phyloP scores from a whole-genome alignment of 768 basidiomycete genomes.

The Leccinum subgranulosum region DNA sequence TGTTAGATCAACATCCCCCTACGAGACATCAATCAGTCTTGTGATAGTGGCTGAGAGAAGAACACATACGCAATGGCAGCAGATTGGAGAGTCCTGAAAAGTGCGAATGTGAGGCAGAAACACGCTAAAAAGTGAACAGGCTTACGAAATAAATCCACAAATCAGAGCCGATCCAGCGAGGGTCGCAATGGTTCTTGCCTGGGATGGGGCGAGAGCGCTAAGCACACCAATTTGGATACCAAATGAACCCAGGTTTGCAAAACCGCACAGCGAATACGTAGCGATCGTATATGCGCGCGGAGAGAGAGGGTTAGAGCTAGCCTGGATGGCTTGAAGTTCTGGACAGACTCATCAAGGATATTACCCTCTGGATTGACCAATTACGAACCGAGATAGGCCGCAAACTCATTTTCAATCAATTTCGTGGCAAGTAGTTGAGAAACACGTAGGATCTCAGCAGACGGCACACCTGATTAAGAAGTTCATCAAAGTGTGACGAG shows the following conservation, averaged over 20 bases:
- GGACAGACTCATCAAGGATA: conserved; percentile 6
- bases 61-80: conserved; percentile 54
- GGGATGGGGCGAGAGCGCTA: conserved; percentile 63
- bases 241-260: conserved; percentile 81
- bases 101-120: background rate
- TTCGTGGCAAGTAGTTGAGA: conserved; percentile 82
- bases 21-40: conserved; percentile 17
- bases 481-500: conserved; percentile 1
- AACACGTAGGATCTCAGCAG: conserved; percentile 75
- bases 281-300: conserved; percentile 78
- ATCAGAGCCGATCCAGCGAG: conserved; percentile 68
- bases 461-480: conserved; percentile 57
- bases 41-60: background rate
- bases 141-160: conserved; percentile 61
- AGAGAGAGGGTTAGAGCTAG: conserved; percentile 52
- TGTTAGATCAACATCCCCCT: conserved; percentile 48
- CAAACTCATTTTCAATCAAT: conserved; percentile 84
- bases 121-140: background rate
- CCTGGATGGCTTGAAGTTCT: conserved; percentile 45
- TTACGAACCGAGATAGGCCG: conserved; percentile 54
- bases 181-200: conserved; percentile 66
- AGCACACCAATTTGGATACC: conserved; percentile 86
- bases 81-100: conserved; percentile 47
- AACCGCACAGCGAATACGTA: conserved; percentile 87
- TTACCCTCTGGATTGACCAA: background rate